Percentiles rank a stretch among this genome's conserved stretches.
phyloP scores from a whole-genome alignment of 495 filamentous ascomycete genomes.

The Cercophora sp. region DNA sequence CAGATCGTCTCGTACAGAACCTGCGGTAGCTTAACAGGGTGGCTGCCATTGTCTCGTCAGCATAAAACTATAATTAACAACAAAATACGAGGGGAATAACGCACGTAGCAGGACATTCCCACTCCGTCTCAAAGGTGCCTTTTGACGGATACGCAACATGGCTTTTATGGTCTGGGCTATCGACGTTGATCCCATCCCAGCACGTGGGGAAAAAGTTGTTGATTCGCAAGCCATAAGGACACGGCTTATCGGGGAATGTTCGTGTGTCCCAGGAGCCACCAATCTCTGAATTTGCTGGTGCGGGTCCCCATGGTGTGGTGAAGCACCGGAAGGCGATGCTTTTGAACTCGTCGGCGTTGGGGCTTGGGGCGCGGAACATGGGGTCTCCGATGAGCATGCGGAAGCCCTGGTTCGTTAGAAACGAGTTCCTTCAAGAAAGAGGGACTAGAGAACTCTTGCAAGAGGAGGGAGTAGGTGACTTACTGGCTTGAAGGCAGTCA shows the following conservation, averaged over 20 bases:
- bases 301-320: conserved; percentile 14
- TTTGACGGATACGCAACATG: conserved; percentile 30
- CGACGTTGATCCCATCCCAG: conserved; percentile 23
- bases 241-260: conserved; percentile 10
- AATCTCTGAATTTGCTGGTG: conserved; percentile 14
- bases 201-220: conserved; percentile 28
- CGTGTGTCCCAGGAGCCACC: conserved; percentile 12
- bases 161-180: too few relatives aligned
- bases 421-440: too few relatives aligned
- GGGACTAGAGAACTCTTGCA: conserved; percentile 2
- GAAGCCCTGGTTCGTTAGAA: too few relatives aligned
- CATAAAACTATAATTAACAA: background rate
- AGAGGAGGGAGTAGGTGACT: too few relatives aligned
- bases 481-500: conserved; percentile 40
- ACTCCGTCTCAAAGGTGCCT: conserved; percentile 29
- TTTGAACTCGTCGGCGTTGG: conserved; percentile 8
- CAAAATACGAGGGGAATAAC: background rate
- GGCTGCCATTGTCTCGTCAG: background rate
- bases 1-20: conserved; percentile 39
- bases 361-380: conserved; percentile 21
- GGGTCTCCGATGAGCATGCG: conserved; percentile 70
- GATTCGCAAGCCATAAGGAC: conserved; percentile 11
- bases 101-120: conserved; percentile 21
- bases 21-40: conserved; percentile 31
- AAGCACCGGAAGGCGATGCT: conserved; percentile 17